Base-by-base conservation (phyloP, 2,329 filamentous ascomycete genomes). In the Xylaria sp. region DNA sequence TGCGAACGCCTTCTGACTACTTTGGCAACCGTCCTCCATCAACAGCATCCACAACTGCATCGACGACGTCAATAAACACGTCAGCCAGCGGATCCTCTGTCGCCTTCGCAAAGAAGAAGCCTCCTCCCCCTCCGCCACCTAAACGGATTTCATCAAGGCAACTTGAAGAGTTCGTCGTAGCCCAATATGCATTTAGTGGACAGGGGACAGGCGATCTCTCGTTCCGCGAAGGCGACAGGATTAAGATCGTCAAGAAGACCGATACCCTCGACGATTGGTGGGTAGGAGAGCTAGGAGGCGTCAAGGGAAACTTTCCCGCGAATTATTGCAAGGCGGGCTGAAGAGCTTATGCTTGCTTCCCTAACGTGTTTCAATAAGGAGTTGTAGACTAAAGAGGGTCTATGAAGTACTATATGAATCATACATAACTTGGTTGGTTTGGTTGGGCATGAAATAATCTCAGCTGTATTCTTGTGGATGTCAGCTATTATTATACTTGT, bases 181-280 rank as follows among this genome's bases (percentile, higher is more conserved):
- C 93, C 8, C 82, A 93, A 74, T 96, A 93, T 78, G 86, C 91
- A 71, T 97, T 94, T 76, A 83, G 85, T 1, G 92, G 91, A 0
- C 89, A 94, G 75, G 87, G 86, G 7, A 78, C 82, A 1, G 92
- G 91, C 0, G 93, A 97, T 77, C 77, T 97, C 60, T 85, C 85
- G 2, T 97, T 97, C 76, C 83, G 84, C 34, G 91, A 94, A 78
- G 93, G 93, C 1, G 93, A 96, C 75, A 84, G 86, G 58, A 97
- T 97, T 73, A 87, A 85, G 53, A 90, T 97, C 3, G 76, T 94
- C 36, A 92, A 92, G 81, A 93, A 91, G 82, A 96, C 93, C 2
- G 86, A 88, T 7, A 93, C 90, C 69, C 90, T 89, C 25, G 91
- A 96, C 80, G 93, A 96, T 77, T 97, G 93, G 93, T 97, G 93